phyloP scores from a whole-genome alignment of 2,329 filamentous ascomycete species.

The Zymoseptoria brevis region DNA sequence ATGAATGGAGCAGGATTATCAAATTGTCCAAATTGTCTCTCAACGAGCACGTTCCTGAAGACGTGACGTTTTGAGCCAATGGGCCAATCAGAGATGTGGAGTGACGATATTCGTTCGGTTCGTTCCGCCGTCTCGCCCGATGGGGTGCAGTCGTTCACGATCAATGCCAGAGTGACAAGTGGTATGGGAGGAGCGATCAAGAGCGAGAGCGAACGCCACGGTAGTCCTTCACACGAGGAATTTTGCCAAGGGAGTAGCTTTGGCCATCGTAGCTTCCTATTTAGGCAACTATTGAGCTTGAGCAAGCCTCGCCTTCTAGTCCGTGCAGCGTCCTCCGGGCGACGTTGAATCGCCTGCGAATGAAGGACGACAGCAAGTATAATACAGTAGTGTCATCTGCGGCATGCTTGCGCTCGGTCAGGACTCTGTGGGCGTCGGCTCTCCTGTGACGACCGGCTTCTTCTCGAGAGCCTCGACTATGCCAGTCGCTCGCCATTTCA shows the following conservation, averaged over 20 bases:
- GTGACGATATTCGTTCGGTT: neutral
- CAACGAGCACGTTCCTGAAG: neutral
- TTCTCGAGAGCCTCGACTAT: no score
- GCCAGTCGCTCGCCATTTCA: no score
- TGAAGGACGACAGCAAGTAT: no score
- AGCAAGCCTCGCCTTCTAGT: neutral
- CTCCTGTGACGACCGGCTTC: no score
- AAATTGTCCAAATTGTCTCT: neutral
- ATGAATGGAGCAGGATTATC: no score
- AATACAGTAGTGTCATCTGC: no score
- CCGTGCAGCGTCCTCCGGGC: neutral
- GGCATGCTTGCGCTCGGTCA: no score
- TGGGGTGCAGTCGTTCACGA: neutral
- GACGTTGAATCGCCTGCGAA: neutral
- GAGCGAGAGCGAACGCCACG: neutral
- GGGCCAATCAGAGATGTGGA: neutral
- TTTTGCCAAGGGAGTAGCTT: neutral
- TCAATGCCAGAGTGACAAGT: neutral
- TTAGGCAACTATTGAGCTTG: neutral
- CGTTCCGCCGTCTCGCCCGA: neutral
- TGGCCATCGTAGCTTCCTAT: neutral
- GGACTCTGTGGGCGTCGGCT: no score
- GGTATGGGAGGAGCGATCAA: no score
- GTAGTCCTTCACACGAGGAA: neutral
- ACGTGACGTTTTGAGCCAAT: neutral